Conservation (phyloP, 2,329 filamentous ascomycete genomes). For the Stemphylium vesicarium region DNA sequence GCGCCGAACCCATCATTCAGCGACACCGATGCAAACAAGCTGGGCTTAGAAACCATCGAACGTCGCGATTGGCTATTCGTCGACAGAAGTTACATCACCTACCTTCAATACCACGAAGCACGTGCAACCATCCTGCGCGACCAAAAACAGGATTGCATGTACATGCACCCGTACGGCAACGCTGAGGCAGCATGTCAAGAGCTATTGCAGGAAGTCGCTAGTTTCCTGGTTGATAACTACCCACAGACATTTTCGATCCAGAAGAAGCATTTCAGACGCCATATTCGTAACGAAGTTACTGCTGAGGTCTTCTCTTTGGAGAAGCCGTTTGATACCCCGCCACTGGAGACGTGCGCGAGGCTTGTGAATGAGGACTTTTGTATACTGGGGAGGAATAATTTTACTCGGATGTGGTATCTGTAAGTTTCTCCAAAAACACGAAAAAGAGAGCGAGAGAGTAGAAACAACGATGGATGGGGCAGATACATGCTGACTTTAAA, state of each 20-base stretch:
- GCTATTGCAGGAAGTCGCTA: constrained; percentile 53
- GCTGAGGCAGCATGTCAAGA: constrained; percentile 56
- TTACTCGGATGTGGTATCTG: constrained; percentile 57
- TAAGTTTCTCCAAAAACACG: constrained; percentile 24
- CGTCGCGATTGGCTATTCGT: no score
- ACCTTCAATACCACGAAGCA: constrained; percentile 48
- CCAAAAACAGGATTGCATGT: no score
- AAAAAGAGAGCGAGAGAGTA: no score
- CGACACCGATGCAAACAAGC: no score
- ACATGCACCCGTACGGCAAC: constrained; percentile 29
- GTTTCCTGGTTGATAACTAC: constrained; percentile 54
- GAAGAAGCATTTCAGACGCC: constrained; percentile 11
- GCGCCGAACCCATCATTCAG: neutral
- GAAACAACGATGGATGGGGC: neutral
- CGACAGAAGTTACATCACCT: neutral
- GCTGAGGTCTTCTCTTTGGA: constrained; percentile 53
- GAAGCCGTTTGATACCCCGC: constrained; percentile 45
- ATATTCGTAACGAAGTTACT: constrained; percentile 53
- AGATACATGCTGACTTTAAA: neutral
- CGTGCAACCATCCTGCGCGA: constrained; percentile 53
- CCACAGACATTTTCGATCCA: constrained; percentile 51
- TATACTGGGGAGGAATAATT: constrained; percentile 54
- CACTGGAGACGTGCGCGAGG: constrained; percentile 58
- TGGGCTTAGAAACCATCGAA: no score
- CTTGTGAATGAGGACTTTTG: constrained; percentile 61